Base-by-base conservation (phyloP, 164 flowering plant genomes). In the Sedum album region DNA sequence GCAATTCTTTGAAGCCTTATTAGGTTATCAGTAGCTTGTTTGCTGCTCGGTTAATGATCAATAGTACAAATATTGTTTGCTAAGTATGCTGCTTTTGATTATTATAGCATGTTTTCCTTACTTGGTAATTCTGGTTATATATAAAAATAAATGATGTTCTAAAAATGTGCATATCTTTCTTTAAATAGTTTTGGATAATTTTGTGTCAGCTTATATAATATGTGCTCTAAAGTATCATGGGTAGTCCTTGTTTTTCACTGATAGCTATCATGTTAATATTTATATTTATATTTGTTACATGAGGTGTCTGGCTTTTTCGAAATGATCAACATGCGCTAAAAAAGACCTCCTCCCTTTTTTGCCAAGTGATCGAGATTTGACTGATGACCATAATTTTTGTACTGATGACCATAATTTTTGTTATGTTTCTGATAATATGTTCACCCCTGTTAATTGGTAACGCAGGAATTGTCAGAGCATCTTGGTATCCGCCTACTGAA, bases 401-500 rank as follows among this genome's bases (percentile, higher is more conserved):
- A n/a, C 65, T 17, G 0, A 64, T 66, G 60, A 13, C 66, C 13
- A 68, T 30, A 8, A 72, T 44, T 66, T 4, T 25, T 8, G 11
- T 4, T 10, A 17, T 17, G 5, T 26, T 11, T 57, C 30, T 68
- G 68, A 41, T 80, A 5, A 25, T 1, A 65, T n/a, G 28, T 6
- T 33, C 21, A 10, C 18, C 14, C 6, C 5, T 38, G 11, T 0
- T 17, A 26, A 36, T 38, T 33, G 31, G 7, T 6, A 18, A 35
- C 21, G 14, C 67, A 91, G 98, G 98, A 91, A 75, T 60, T 91
- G 68, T 88, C 91, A 0, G 97, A 91, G 81, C 95, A 91, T 73
- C 84, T 91, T 48, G 97, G 96, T 10, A 85, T 94, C 26, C 86
- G 85, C 21, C 67, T 85, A 66, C 77, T 94, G 44, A 94, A 91